Conservation (phyloP, 176 grass and related monocot genomes). For the Oryza longistaminata region DNA sequence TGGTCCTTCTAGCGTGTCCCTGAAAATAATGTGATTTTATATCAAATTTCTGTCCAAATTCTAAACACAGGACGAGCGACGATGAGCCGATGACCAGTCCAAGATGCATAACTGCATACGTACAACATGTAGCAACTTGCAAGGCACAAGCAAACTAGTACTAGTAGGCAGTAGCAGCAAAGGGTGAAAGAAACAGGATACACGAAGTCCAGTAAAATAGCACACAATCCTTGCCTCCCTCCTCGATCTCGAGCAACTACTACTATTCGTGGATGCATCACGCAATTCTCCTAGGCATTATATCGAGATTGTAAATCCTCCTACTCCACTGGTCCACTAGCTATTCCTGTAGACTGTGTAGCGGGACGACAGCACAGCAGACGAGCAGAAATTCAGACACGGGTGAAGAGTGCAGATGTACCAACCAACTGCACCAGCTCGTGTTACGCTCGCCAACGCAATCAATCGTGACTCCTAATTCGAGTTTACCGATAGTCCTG, state of each 20-base stretch:
- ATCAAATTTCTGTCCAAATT: no score
- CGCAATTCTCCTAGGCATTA: not conserved
- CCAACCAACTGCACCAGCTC: not conserved
- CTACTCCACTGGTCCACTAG: not conserved
- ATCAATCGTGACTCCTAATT: not conserved
- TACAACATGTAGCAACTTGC: not conserved
- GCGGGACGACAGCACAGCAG: not conserved
- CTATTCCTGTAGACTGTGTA: not conserved
- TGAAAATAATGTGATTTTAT: no score
- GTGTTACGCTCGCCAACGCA: not conserved
- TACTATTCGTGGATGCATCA: no score
- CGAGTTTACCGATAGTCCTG: not conserved
- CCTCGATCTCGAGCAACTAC: not conserved
- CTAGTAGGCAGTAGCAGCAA: not conserved
- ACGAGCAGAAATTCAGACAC: not conserved
- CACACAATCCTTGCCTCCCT: not conserved
- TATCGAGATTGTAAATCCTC: not conserved
- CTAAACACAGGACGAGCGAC: no score
- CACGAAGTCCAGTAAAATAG: not conserved
- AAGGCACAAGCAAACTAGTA: not conserved
- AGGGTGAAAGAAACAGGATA: not conserved
- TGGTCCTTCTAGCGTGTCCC: no score
- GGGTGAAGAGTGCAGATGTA: not conserved
- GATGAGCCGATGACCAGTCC: no score
- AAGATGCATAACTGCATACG: not conserved